A percentile compares a stretch with the other conserved stretches of the same genome.
Evolutionary conservation across 768 basidiomycete genomes (phyloP).

Genomic region (Leccinellum luteum): DNA sequence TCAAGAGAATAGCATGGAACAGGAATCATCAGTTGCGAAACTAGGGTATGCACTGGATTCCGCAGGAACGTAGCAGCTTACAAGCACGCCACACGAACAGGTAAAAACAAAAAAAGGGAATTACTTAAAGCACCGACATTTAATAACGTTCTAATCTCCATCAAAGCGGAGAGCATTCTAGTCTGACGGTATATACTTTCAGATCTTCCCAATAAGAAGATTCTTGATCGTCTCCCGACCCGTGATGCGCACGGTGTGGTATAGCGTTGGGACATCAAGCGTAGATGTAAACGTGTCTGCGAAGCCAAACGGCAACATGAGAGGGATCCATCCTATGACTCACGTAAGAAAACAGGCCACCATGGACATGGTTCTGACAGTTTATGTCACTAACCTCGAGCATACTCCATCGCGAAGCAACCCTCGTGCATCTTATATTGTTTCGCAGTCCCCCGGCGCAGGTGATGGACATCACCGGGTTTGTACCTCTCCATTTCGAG

Average conservation of each 20-base stretch:
- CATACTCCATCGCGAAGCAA: constrained; percentile 95
- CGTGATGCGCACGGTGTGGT: constrained; percentile 72
- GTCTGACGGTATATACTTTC: constrained; percentile 1
- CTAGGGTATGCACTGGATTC: background rate
- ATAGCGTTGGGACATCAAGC: constrained; percentile 81
- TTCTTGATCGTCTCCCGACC: constrained; percentile 83
- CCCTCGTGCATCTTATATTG: constrained; percentile 99
- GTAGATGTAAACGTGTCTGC: constrained; percentile 86
- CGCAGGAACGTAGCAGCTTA: background rate
- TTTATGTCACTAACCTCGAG: constrained; percentile 58
- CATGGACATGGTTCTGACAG: background rate
- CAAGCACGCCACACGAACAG: background rate
- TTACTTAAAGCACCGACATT: background rate
- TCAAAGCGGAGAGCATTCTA: background rate
- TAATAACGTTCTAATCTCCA: constrained; percentile 1
- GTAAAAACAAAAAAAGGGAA: background rate
- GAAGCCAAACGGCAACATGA: constrained; percentile 94
- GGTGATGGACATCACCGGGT: constrained; percentile 80
- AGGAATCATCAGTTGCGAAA: background rate
- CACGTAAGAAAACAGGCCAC: background rate
- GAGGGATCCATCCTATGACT: constrained; percentile 89
- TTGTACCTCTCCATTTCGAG: constrained; percentile 84
- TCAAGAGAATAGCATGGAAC: background rate
- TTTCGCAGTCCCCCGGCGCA: constrained; percentile 81
- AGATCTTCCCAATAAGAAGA: constrained; percentile 85